phyloP scores from a whole-genome alignment of 2,329 filamentous ascomycete species.

The Rhynchosporium graminicola region DNA sequence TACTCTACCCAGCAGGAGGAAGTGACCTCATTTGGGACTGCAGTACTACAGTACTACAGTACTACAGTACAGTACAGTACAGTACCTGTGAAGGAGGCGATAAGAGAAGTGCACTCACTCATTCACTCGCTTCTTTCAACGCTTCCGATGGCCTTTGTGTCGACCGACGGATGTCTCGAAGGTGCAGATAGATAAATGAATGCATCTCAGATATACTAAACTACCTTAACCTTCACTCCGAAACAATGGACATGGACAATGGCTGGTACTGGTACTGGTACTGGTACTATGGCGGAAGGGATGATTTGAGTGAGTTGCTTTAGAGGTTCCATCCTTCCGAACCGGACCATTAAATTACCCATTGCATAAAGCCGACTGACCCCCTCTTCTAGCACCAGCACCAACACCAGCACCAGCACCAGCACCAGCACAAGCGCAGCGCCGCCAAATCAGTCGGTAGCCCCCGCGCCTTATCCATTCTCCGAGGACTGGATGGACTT shows the following conservation, averaged over 20 bases:
- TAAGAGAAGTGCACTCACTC: no score
- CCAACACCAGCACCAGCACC: no score
- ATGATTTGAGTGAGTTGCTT: not conserved
- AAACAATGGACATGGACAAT: not conserved
- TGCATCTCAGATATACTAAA: no score
- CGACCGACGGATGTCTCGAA: not conserved
- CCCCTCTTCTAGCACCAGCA: not conserved
- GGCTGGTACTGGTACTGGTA: no score
- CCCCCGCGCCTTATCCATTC: conserved; percentile 1
- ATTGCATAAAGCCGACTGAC: not conserved
- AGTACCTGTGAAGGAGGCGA: no score
- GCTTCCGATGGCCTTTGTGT: no score
- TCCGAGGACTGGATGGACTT: not conserved
- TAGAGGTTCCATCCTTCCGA: conserved; percentile 1
- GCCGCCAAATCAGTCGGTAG: not conserved
- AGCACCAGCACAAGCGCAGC: no score
- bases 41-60: no score
- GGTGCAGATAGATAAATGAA: not conserved
- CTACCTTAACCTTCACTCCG: not conserved
- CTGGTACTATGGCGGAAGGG: not conserved
- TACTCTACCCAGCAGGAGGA: not conserved
- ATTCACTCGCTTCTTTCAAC: no score
- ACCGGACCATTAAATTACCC: not conserved
- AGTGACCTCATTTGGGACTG: no score
- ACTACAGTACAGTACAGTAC: no score